phyloP scores from a whole-genome alignment of 306 rosid species.

The Myrica gale region DNA sequence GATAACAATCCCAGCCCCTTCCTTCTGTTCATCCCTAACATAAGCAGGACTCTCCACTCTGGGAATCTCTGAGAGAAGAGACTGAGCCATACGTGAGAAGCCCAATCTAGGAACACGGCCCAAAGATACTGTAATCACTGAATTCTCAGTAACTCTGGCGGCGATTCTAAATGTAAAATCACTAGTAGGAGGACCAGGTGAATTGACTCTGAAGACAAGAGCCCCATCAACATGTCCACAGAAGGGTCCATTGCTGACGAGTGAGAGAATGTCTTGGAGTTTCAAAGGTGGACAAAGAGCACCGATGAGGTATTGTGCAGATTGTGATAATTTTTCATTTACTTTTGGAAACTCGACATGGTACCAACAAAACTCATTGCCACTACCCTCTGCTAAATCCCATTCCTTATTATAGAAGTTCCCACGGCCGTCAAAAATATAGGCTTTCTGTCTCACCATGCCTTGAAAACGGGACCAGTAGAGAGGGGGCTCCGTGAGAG shows the following conservation, averaged over 20 bases:
- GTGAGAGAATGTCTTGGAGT: constrained; percentile 94
- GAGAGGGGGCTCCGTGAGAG: constrained; percentile 38
- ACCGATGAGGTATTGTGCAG: constrained; percentile 76
- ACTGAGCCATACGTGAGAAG: constrained; percentile 69
- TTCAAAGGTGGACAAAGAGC: constrained; percentile 93
- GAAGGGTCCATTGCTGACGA: constrained; percentile 96
- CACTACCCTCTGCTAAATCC: constrained; percentile 63
- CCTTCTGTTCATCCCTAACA: constrained; percentile 51
- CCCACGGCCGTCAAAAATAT: constrained; percentile 80
- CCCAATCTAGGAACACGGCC: constrained; percentile 96
- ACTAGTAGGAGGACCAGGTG: constrained; percentile 88
- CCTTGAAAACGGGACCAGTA: constrained; percentile 42
- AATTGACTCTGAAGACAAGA: constrained; percentile 86
- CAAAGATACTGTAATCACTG: constrained; percentile 81
- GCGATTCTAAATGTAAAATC: constrained; percentile 88
- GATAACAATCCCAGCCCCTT: constrained; percentile 60
- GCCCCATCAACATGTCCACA: constrained; percentile 94
- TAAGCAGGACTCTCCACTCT: constrained; percentile 61
- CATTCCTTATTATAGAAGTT: constrained; percentile 76
- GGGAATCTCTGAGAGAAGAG: constrained; percentile 91
- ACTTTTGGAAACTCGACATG: constrained; percentile 94
- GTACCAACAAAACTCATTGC: constrained; percentile 89
- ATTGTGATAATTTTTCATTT: constrained; percentile 69
- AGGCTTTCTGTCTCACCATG: constrained; percentile 78
- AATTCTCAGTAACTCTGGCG: constrained; percentile 75